A percentile compares a stretch with the other conserved stretches of the same genome.
phyloP scores from a whole-genome alignment of 2,329 filamentous ascomycete species.

The Colletotrichum sp. region DNA sequence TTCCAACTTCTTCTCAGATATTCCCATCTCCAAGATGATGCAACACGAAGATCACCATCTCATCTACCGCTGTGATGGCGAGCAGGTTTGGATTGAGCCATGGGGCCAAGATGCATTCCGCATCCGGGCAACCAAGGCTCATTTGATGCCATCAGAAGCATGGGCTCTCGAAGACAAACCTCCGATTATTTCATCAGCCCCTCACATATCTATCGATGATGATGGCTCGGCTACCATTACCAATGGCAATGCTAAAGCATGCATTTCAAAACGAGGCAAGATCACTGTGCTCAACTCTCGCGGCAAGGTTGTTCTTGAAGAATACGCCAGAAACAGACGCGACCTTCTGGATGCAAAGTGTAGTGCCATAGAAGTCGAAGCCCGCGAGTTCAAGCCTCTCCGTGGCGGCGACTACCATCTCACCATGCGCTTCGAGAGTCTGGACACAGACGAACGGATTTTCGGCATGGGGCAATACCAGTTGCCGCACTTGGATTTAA shows the following conservation, averaged over 20 bases:
- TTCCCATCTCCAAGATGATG: neutral
- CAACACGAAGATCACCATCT: neutral
- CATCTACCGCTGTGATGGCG: slow-evolving; percentile 39
- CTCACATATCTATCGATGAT: neutral
- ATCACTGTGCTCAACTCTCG: slow-evolving; percentile 20
- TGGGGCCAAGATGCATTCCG: slow-evolving; percentile 52
- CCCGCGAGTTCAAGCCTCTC: slow-evolving; percentile 57
- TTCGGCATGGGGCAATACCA: slow-evolving; percentile 72
- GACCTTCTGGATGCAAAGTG: slow-evolving; percentile 53
- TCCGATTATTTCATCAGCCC: neutral
- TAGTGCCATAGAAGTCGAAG: slow-evolving; percentile 56
- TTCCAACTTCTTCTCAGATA: neutral
- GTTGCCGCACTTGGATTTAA: slow-evolving; percentile 61
- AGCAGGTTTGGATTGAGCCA: slow-evolving; percentile 33
- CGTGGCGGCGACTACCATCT: slow-evolving; percentile 54
- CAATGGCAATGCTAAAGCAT: neutral
- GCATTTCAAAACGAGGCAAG: neutral
- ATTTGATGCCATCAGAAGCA: neutral
- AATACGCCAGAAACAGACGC: slow-evolving; percentile 29
- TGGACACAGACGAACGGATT: slow-evolving; percentile 56
- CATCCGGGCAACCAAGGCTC: slow-evolving; percentile 46
- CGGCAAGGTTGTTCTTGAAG: slow-evolving; percentile 33
- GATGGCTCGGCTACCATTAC: neutral
- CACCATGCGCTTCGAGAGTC: slow-evolving; percentile 58
- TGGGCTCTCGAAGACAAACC: neutral